Evolutionary conservation across 495 filamentous ascomycete genomes (phyloP).

Genomic region (Letharia columbiana): DNA sequence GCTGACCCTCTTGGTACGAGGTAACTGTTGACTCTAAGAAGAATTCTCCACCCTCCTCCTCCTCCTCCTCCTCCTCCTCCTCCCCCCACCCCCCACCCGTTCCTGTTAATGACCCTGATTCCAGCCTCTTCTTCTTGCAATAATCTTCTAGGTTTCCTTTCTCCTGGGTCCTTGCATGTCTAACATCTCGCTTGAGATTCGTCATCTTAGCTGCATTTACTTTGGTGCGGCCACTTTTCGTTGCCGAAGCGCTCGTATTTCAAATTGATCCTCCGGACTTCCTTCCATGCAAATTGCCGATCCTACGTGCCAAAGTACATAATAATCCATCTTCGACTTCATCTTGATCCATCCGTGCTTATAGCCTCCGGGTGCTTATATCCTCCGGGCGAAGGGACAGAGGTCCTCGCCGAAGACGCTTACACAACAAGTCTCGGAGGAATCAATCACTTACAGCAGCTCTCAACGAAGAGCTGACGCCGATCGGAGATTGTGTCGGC

Average conservation of each 20-base stretch:
- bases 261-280: neutral
- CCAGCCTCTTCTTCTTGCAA: neutral
- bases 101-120: neutral
- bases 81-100: neutral
- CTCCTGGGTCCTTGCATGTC: neutral
- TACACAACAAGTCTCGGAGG: neutral
- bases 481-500: neutral
- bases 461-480: neutral
- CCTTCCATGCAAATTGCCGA: neutral
- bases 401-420: neutral
- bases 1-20: constrained; percentile 10
- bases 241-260: neutral
- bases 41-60: too few relatives aligned
- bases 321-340: neutral
- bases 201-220: constrained; percentile 1
- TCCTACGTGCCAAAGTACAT: neutral
- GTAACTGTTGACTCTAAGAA: too few relatives aligned
- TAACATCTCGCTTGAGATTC: neutral
- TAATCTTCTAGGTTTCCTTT: neutral
- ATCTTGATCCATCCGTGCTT: too few relatives aligned
- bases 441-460: neutral
- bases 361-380: neutral
- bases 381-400: neutral
- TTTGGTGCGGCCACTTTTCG: neutral
- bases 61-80: too few relatives aligned